phyloP scores from a whole-genome alignment of 192 early-diverging fungal genomes.

The Podila horticola region DNA sequence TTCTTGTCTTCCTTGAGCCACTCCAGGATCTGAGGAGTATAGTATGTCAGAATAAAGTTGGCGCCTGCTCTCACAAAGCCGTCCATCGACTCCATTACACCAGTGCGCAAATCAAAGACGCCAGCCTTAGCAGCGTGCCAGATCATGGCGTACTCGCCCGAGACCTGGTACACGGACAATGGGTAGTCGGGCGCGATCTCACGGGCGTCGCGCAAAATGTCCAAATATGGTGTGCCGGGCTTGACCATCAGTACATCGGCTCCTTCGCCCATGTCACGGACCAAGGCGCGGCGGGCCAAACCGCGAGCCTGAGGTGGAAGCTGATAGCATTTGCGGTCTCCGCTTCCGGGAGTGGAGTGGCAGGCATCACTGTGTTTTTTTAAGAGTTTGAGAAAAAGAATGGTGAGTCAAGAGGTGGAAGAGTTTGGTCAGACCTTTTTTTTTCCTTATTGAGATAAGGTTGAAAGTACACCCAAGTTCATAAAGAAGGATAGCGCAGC shows the following conservation, averaged over 20 bases:
- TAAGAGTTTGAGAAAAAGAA: no score
- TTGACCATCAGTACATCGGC: constrained; percentile 99
- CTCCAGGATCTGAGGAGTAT: constrained; percentile 91
- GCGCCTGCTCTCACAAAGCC: constrained; percentile 90
- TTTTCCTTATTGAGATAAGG: neutral
- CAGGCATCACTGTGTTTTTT: constrained; percentile 93
- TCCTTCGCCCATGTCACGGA: constrained; percentile 91
- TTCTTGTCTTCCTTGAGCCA: constrained; percentile 76
- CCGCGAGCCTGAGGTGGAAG: constrained; percentile 90
- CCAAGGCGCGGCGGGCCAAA: constrained; percentile 88
- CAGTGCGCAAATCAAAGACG: constrained; percentile 84
- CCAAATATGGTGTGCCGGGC: constrained; percentile 94
- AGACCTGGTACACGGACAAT: constrained; percentile 98
- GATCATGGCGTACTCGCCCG: constrained; percentile 85
- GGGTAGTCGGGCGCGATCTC: constrained; percentile 84
- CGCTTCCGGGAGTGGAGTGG: constrained; percentile 89
- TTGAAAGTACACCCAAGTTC: no score
- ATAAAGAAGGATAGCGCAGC: neutral
- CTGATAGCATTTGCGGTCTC: constrained; percentile 96
- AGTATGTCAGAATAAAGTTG: constrained; percentile 95
- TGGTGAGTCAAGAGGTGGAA: neutral
- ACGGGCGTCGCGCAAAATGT: constrained; percentile 90
- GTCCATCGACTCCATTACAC: constrained; percentile 89
- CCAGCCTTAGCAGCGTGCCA: constrained; percentile 86
- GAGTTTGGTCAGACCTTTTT: neutral